These are phyloP conservation scores for Penicillium italicum DNA, from an alignment of 2,329 filamentous ascomycete genomes.

Conservation along the genomic window DNA sequence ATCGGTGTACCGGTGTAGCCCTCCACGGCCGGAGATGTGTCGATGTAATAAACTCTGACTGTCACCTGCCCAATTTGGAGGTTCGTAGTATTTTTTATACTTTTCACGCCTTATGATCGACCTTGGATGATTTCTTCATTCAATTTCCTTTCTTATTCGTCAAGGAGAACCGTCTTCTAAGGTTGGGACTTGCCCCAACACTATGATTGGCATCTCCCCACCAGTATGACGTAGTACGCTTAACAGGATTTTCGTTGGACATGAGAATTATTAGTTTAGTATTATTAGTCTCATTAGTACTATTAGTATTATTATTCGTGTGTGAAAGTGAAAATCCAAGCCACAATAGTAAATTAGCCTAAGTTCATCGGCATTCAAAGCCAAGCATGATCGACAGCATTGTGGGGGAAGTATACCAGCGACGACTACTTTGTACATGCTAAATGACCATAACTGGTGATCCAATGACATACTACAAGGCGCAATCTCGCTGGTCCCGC, in stretches of 20 bases:
- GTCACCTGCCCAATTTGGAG: background rate
- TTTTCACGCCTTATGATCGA: background rate
- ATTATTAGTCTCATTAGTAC: too few species aligned
- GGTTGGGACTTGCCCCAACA: too few species aligned
- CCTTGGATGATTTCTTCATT: background rate
- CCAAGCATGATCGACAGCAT: background rate
- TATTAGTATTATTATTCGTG: background rate
- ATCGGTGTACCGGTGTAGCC: too few species aligned
- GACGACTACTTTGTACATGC: background rate
- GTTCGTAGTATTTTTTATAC: background rate
- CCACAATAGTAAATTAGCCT: background rate
- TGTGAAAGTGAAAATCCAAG: background rate
- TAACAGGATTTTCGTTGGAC: background rate
- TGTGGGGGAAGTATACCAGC: background rate
- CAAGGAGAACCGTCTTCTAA: background rate
- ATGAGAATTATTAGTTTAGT: too few species aligned
- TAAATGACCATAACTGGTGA: background rate
- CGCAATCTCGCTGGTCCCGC: constrained; percentile 11
- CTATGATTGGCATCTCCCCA: background rate
- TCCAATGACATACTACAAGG: constrained; percentile 8
- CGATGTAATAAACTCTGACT: background rate
- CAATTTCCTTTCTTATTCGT: background rate
- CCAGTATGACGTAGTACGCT: constrained; percentile 8
- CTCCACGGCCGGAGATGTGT: background rate
- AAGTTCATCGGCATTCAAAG: background rate